phyloP scores from a whole-genome alignment of 2,329 filamentous ascomycete species.

The Trichoderma sp. region DNA sequence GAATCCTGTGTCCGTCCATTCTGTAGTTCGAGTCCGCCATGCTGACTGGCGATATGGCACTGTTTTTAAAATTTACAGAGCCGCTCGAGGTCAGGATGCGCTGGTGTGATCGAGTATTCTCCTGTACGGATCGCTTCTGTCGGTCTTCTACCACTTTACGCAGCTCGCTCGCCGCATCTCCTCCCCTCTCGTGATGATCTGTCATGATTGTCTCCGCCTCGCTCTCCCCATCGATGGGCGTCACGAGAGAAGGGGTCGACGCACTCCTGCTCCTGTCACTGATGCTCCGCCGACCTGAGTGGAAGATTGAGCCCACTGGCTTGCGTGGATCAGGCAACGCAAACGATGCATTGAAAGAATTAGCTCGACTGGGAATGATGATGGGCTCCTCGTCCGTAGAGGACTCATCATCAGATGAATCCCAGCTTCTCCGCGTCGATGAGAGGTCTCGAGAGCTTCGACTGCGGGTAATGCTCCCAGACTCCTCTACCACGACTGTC shows the following conservation, averaged over 20 bases:
- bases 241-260: conserved; percentile 41
- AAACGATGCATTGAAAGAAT: conserved; percentile 59
- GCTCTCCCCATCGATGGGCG: conserved; percentile 54
- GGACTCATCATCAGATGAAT: conserved; percentile 57
- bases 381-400: conserved; percentile 68
- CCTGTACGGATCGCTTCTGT: conserved; percentile 47
- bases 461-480: conserved; percentile 37
- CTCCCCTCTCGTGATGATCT: conserved; percentile 48
- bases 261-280: conserved; percentile 56
- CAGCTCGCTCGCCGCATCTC: conserved; percentile 64
- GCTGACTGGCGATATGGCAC: conserved; percentile 57
- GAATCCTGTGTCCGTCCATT: conserved; percentile 50
- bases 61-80: conserved; percentile 40
- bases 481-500: conserved; percentile 47
- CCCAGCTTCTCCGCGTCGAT: conserved; percentile 44
- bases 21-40: conserved; percentile 53
- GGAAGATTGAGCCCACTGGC: conserved; percentile 54
- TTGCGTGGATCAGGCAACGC: conserved; percentile 58
- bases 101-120: conserved; percentile 41
- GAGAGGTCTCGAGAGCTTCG: conserved; percentile 39
- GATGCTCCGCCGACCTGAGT: conserved; percentile 51
- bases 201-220: conserved; percentile 63
- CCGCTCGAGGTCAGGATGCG: conserved; percentile 39
- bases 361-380: conserved; percentile 63
- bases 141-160: conserved; percentile 60